phyloP scores from a whole-genome alignment of 768 basidiomycete species.

The Rhizopogon sp. region DNA sequence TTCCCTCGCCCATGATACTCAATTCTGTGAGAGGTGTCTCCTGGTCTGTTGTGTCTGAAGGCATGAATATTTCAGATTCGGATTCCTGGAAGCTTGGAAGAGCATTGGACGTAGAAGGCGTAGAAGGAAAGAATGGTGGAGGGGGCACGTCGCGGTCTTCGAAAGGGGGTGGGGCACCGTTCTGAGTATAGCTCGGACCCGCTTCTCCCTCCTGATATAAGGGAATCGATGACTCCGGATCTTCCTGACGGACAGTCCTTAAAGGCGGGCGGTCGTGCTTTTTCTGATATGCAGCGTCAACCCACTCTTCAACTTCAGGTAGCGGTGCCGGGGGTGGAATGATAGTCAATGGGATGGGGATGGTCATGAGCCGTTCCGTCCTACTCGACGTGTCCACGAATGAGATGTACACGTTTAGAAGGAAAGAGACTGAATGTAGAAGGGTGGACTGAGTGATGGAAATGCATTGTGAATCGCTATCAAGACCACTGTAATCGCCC shows the following conservation, averaged over 20 bases:
- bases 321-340: conserved; percentile 75
- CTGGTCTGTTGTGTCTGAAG: conserved; percentile 29
- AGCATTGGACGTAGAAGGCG: conserved; percentile 52
- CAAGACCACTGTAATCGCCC: conserved; percentile 40
- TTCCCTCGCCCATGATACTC: conserved; percentile 67
- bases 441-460: conserved; percentile 79
- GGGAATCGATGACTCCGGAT: conserved; percentile 54
- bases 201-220: conserved; percentile 68
- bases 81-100: conserved; percentile 79
- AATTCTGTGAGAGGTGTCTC: conserved; percentile 28
- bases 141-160: conserved; percentile 82
- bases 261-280: conserved; percentile 81
- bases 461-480: conserved; percentile 61
- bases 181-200: conserved; percentile 66
- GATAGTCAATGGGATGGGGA: conserved; percentile 66
- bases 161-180: conserved; percentile 74
- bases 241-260: conserved; percentile 66
- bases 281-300: conserved; percentile 78
- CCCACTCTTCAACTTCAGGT: conserved; percentile 66
- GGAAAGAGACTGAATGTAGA: conserved; percentile 79
- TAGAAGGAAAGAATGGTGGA: conserved; percentile 51
- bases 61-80: conserved; percentile 71
- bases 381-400: conserved; percentile 70
- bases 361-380: conserved; percentile 60
- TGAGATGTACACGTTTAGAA: conserved; percentile 65